These are phyloP conservation scores for Clathrospora elynae DNA, from an alignment of 2,329 filamentous ascomycete genomes.

Conservation along the genomic window DNA sequence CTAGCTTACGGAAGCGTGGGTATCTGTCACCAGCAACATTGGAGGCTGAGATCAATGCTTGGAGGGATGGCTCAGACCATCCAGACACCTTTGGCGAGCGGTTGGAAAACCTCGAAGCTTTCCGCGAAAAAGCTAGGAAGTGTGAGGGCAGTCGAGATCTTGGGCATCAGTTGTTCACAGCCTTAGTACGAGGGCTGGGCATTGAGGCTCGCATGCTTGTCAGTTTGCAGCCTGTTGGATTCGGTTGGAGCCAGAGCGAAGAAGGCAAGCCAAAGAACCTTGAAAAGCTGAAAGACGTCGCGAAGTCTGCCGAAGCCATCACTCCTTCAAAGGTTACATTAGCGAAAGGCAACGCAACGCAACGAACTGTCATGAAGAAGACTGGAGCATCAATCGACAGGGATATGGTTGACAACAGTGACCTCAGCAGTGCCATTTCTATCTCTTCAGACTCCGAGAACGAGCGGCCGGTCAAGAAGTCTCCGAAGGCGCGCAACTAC, in stretches of 20 bases:
- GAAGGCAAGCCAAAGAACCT: slow-evolving; percentile 64
- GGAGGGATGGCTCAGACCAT: slow-evolving; percentile 67
- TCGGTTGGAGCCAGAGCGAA: slow-evolving; percentile 87
- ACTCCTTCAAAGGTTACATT: not conserved
- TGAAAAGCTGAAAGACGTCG: slow-evolving; percentile 24
- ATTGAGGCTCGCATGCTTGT: slow-evolving; percentile 83
- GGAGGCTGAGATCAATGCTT: slow-evolving; percentile 73
- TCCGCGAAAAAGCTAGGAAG: slow-evolving; percentile 69
- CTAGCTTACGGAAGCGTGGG: slow-evolving; percentile 84
- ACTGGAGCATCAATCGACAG: slow-evolving; percentile 12
- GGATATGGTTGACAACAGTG: slow-evolving; percentile 51
- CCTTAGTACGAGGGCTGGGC: slow-evolving; percentile 77
- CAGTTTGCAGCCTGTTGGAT: slow-evolving; percentile 83
- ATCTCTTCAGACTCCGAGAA: slow-evolving; percentile 58
- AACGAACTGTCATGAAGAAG: slow-evolving; percentile 10
- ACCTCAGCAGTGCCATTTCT: slow-evolving; percentile 51
- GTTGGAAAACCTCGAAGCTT: slow-evolving; percentile 68
- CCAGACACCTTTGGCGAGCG: slow-evolving; percentile 74
- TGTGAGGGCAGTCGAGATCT: slow-evolving; percentile 85
- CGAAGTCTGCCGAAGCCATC: not conserved
- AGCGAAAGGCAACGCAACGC: slow-evolving; percentile 11
- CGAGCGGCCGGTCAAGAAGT: slow-evolving; percentile 54
- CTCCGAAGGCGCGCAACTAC: slow-evolving; percentile 57
- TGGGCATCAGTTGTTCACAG: slow-evolving; percentile 87
- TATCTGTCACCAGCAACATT: slow-evolving; percentile 80